These are phyloP conservation scores for Lathyrus tuberosus DNA, from an alignment of 306 rosid genomes.

Conservation along the genomic window DNA sequence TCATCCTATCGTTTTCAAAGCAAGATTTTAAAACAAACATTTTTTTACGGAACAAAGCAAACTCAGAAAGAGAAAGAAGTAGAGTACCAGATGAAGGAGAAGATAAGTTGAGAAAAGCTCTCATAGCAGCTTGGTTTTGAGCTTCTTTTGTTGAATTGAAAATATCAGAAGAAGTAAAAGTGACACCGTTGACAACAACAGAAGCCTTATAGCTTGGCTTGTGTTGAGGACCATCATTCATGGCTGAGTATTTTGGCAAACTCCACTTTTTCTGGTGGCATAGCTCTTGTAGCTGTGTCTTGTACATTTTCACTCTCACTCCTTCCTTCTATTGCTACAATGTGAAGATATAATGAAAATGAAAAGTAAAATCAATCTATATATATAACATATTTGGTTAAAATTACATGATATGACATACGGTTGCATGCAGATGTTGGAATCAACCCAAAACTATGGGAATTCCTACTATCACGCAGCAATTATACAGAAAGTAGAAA, in stretches of 20 bases:
- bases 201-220: conserved; percentile 57
- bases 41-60: no score
- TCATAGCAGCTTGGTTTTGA: conserved; percentile 61
- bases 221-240: conserved; percentile 63
- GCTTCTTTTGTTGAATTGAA: conserved; percentile 61
- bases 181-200: conserved; percentile 50
- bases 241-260: conserved; percentile 50
- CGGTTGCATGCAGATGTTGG: background rate
- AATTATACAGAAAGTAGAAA: no score
- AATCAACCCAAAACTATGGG: no score
- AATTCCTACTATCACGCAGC: no score
- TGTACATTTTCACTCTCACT: conserved; percentile 52
- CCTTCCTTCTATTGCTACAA: background rate
- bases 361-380: background rate
- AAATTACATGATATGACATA: background rate
- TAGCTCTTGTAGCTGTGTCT: conserved; percentile 61
- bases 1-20: no score
- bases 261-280: conserved; percentile 61
- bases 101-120: conserved; percentile 53
- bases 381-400: background rate
- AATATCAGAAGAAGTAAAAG: conserved; percentile 43
- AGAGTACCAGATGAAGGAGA: conserved; percentile 13
- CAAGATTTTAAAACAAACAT: no score
- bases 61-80: no score
- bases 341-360: background rate